These are phyloP conservation scores for Sporothrix schenckii DNA, from an alignment of 2,329 filamentous ascomycete species.

Conservation along the genomic window DNA sequence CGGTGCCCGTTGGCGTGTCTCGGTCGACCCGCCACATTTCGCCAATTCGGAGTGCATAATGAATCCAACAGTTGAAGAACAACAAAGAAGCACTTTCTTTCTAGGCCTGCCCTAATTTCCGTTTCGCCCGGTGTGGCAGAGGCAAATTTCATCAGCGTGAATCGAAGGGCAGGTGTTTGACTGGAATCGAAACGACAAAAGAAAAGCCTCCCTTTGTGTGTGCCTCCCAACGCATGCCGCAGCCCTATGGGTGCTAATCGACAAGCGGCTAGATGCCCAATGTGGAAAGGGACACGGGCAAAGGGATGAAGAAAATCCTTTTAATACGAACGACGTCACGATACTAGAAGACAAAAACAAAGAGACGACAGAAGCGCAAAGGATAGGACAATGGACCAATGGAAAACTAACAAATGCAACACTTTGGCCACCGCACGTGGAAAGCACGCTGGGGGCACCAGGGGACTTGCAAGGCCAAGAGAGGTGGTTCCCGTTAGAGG, in stretches of 20 bases:
- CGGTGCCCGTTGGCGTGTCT: slow-evolving; percentile 18
- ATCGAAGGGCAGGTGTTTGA: not conserved
- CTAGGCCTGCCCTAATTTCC: slow-evolving; percentile 12
- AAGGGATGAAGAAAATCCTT: slow-evolving; percentile 6
- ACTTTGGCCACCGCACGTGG: not conserved
- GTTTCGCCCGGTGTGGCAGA: not conserved
- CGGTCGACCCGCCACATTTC: not conserved
- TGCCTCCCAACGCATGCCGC: not conserved
- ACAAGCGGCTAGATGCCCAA: slow-evolving; percentile 12
- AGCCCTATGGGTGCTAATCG: slow-evolving; percentile 2
- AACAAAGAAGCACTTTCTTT: slow-evolving; percentile 13
- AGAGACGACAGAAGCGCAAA: not conserved
- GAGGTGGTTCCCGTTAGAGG: not conserved
- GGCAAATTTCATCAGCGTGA: not conserved
- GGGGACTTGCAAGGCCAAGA: slow-evolving; percentile 1
- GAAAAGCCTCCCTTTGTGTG: not conserved
- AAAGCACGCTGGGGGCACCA: not conserved
- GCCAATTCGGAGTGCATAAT: not conserved
- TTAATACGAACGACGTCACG: not conserved
- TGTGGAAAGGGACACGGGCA: slow-evolving; percentile 8
- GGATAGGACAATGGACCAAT: not conserved
- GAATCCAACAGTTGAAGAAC: not conserved
- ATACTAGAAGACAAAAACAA: not conserved
- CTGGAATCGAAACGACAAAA: not conserved
- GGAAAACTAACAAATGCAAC: not conserved